Conservation (phyloP, 1,284 basidiomycete genomes). For the Schizophyllum amplum region DNA sequence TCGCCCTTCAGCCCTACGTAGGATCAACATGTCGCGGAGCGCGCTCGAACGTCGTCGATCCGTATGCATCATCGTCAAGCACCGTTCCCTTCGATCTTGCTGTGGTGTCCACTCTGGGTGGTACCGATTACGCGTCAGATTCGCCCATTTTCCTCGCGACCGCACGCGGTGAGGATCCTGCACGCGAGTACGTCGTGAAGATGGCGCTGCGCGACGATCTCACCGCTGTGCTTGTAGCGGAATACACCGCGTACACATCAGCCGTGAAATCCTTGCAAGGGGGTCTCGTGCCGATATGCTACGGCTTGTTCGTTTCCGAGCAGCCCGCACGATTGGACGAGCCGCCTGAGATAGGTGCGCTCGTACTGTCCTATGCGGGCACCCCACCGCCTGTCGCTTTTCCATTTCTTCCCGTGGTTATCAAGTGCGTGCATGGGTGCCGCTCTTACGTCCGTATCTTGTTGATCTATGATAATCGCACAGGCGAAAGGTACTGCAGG, state of each 20-base stretch:
- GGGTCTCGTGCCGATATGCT: background rate
- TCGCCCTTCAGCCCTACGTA: background rate
- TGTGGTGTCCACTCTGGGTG: background rate
- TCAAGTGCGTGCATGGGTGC: background rate
- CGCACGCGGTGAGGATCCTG: background rate
- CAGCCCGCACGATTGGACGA: background rate
- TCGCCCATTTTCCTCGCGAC: background rate
- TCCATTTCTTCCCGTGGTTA: background rate
- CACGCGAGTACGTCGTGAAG: background rate
- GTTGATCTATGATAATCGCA: too few relatives aligned
- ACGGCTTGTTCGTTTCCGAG: background rate
- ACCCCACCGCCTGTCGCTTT: background rate
- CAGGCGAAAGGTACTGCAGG: background rate
- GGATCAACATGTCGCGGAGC: background rate
- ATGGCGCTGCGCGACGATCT: background rate
- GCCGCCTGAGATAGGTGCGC: background rate
- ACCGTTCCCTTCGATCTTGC: background rate
- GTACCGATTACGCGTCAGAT: background rate
- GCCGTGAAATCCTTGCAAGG: background rate
- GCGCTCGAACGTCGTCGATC: background rate
- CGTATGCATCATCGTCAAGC: background rate
- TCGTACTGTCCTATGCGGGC: background rate
- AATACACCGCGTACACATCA: background rate
- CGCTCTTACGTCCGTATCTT: too few relatives aligned
- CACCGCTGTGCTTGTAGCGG: background rate